A percentile compares a stretch with the other conserved stretches of the same genome.
phyloP scores from a whole-genome alignment of 768 basidiomycete species.

The Rhodotorula toruloides region DNA sequence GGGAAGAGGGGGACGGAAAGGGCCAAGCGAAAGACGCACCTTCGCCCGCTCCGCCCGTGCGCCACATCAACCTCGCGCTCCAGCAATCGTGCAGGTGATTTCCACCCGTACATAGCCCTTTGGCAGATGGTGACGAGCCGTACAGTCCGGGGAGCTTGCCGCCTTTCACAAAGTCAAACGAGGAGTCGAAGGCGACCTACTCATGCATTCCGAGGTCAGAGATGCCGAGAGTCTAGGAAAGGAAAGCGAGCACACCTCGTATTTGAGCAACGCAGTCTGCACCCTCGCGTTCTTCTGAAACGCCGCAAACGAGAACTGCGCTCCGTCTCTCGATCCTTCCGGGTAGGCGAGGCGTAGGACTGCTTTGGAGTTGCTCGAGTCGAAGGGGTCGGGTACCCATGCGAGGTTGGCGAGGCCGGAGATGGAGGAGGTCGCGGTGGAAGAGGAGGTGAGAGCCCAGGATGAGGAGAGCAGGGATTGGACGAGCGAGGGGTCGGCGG shows the following conservation, averaged over 20 bases:
- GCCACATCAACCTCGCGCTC: slow-evolving; percentile 32
- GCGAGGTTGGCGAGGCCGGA: not conserved
- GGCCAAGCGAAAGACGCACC: slow-evolving; percentile 4
- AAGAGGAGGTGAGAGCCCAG: too few relatives aligned
- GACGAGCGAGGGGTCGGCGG: not conserved
- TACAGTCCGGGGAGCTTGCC: slow-evolving; percentile 42
- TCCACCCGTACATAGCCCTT: slow-evolving; percentile 21
- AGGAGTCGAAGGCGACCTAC: slow-evolving; percentile 36
- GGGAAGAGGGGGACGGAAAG: not conserved
- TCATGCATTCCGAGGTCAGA: too few relatives aligned
- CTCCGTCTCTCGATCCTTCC: slow-evolving; percentile 3
- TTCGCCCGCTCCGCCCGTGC: slow-evolving; percentile 29
- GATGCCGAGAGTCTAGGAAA: too few relatives aligned
- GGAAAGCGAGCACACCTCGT: slow-evolving; percentile 9
- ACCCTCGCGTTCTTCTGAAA: slow-evolving; percentile 1
- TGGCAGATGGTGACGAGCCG: slow-evolving; percentile 15
- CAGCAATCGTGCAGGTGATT: slow-evolving; percentile 14
- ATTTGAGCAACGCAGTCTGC: slow-evolving; percentile 19
- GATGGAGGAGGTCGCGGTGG: not conserved
- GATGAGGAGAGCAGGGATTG: too few relatives aligned
- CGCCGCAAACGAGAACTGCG: slow-evolving; percentile 19
- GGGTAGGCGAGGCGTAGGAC: slow-evolving; percentile 18
- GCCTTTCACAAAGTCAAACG: slow-evolving; percentile 39
- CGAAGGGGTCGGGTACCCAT: slow-evolving; percentile 16
- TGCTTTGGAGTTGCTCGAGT: not conserved